phyloP scores from a whole-genome alignment of 1,284 basidiomycete genomes.

The Amylostereum areolatum region DNA sequence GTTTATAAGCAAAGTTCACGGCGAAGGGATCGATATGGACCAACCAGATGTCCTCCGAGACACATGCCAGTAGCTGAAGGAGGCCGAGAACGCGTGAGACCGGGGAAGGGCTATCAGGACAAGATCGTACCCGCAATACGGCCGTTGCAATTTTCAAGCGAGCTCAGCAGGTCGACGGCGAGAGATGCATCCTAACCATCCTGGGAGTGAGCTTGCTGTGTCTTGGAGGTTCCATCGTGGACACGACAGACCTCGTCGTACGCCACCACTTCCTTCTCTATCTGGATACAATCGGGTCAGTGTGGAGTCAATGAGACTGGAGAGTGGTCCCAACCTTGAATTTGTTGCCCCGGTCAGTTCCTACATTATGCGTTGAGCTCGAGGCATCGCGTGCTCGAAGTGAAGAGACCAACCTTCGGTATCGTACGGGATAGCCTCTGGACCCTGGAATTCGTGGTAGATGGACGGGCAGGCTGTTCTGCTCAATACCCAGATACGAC shows the following conservation, averaged over 20 bases:
- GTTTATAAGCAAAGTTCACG: neutral
- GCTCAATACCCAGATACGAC: constrained; percentile 1
- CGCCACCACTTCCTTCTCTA: constrained; percentile 77
- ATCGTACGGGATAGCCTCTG: constrained; percentile 84
- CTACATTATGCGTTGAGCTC: constrained; percentile 19
- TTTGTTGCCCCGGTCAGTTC: constrained; percentile 82
- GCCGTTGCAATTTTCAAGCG: constrained; percentile 80
- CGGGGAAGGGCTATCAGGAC: neutral
- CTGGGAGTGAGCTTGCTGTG: neutral
- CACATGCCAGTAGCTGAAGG: constrained; percentile 76
- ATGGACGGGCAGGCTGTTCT: constrained; percentile 66
- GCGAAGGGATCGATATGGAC: constrained; percentile 17
- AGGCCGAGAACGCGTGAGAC: neutral
- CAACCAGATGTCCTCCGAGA: constrained; percentile 76
- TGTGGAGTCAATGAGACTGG: neutral
- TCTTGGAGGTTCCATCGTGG: neutral
- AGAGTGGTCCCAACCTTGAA: constrained; percentile 62
- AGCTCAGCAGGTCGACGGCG: constrained; percentile 67
- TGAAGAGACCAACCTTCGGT: constrained; percentile 55
- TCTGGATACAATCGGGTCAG: constrained; percentile 36
- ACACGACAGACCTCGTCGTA: constrained; percentile 68
- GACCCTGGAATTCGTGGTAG: constrained; percentile 89
- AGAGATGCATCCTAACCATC: constrained; percentile 64
- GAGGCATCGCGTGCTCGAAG: constrained; percentile 1
- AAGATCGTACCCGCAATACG: constrained; percentile 66